These are phyloP conservation scores for Fonsecaea nubica DNA, from an alignment of 2,329 filamentous ascomycete genomes.

Conservation along the genomic window DNA sequence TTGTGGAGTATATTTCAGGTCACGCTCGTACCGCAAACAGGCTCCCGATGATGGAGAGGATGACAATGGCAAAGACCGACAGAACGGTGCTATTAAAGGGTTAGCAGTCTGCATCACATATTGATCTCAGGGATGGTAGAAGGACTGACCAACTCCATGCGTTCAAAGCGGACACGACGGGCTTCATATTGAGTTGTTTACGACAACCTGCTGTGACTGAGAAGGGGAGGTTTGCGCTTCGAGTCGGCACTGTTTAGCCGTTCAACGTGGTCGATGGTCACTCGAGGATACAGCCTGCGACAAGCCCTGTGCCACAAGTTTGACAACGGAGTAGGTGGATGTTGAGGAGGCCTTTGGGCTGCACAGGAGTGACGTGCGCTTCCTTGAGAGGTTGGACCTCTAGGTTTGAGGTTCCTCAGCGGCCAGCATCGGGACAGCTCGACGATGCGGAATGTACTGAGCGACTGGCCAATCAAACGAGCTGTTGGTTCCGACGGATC, in stretches of 20 bases:
- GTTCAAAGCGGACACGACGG: constrained; percentile 86
- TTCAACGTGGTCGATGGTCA: neutral
- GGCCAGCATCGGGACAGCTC: constrained; percentile 5
- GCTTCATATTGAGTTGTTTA: constrained; percentile 74
- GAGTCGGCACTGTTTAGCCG: neutral
- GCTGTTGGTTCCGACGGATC: neutral
- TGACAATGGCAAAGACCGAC: constrained; percentile 69
- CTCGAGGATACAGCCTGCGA: neutral
- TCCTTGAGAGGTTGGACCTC: neutral
- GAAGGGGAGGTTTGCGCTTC: neutral
- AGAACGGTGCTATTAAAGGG: constrained; percentile 68
- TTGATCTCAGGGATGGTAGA: neutral
- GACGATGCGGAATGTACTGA: neutral
- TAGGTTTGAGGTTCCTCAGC: neutral
- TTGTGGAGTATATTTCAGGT: neutral
- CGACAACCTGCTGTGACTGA: neutral
- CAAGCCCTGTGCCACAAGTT: neutral
- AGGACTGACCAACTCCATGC: constrained; percentile 87
- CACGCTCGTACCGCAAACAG: constrained; percentile 70
- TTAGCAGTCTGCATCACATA: constrained; percentile 24
- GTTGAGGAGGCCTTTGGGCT: neutral
- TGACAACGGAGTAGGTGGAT: neutral
- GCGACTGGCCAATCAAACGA: neutral
- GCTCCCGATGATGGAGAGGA: constrained; percentile 69
- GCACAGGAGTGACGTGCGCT: constrained; percentile 7